A percentile compares a stretch with the other conserved stretches of the same genome.
Conservation (phyloP, 2,329 filamentous ascomycete species). For the Apiospora sp. region DNA sequence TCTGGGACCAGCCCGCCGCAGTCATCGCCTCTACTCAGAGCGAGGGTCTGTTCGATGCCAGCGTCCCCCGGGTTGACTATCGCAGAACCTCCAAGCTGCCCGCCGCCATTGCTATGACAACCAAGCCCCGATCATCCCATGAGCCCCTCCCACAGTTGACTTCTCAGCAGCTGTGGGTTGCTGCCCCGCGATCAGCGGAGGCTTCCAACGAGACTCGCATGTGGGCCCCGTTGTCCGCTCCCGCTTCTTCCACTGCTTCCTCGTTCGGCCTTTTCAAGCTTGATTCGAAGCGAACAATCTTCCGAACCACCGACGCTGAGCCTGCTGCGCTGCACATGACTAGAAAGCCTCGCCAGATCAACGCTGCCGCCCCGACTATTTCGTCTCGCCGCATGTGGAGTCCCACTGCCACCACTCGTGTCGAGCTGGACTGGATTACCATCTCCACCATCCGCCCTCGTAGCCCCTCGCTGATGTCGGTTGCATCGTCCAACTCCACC, state of each 20-base stretch:
- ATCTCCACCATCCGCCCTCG: constrained; percentile 36
- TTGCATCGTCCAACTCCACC: constrained; percentile 32
- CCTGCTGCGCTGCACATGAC: constrained; percentile 45
- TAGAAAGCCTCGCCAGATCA: constrained; percentile 43
- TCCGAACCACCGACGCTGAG: constrained; percentile 43
- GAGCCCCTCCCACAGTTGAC: constrained; percentile 40
- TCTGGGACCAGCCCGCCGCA: constrained; percentile 32
- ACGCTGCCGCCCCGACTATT: constrained; percentile 34
- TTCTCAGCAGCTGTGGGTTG: constrained; percentile 47
- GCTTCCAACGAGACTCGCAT: neutral
- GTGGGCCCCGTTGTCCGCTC: constrained; percentile 22
- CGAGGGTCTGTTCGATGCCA: constrained; percentile 35
- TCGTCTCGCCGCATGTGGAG: constrained; percentile 38
- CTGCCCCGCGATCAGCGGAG: neutral
- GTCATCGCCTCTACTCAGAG: constrained; percentile 20
- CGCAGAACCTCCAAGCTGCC: constrained; percentile 32
- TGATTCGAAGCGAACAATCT: constrained; percentile 41
- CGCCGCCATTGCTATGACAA: constrained; percentile 32
- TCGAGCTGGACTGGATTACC: constrained; percentile 40
- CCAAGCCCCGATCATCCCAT: constrained; percentile 30
- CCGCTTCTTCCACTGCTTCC: neutral
- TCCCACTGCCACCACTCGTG: constrained; percentile 26
- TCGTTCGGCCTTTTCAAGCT: constrained; percentile 41
- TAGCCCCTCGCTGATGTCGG: constrained; percentile 35
- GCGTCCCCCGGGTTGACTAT: constrained; percentile 31